phyloP scores from a whole-genome alignment of 2,329 filamentous ascomycete genomes.

The Colletotrichum sp. region DNA sequence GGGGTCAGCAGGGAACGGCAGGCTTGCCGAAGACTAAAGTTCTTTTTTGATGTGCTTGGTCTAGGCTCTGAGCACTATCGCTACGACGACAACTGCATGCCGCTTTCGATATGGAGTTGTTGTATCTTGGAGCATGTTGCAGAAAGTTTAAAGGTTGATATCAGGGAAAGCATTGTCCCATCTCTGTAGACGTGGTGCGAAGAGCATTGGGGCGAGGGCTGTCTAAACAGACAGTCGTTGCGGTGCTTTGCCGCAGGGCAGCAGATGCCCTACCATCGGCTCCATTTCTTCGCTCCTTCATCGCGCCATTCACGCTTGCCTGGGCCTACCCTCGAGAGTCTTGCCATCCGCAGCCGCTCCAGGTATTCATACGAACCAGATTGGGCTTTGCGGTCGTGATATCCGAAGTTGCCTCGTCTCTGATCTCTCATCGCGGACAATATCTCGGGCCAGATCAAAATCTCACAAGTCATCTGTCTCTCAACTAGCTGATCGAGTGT shows the following conservation, averaged over 20 bases:
- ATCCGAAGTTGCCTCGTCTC: not conserved
- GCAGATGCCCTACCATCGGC: not conserved
- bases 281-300: not conserved
- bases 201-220: not conserved
- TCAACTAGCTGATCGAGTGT: accelerated
- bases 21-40: not conserved
- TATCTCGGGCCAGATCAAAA: accelerated
- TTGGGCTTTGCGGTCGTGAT: not conserved
- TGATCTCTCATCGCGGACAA: not conserved
- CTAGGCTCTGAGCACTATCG: not conserved
- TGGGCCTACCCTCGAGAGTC: not conserved
- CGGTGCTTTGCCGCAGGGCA: not conserved
- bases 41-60: not conserved
- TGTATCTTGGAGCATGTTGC: accelerated
- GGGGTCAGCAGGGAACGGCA: not conserved
- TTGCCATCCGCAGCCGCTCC: not conserved
- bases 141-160: not conserved
- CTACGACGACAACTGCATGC: not conserved
- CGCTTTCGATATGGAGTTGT: not conserved
- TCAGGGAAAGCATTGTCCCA: not conserved
- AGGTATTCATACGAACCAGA: not conserved
- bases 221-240: accelerated
- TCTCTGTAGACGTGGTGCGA: not conserved
- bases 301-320: not conserved
- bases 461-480: not conserved